Conservation (phyloP, 2,329 filamentous ascomycete species). For the Colletotrichum agaves region DNA sequence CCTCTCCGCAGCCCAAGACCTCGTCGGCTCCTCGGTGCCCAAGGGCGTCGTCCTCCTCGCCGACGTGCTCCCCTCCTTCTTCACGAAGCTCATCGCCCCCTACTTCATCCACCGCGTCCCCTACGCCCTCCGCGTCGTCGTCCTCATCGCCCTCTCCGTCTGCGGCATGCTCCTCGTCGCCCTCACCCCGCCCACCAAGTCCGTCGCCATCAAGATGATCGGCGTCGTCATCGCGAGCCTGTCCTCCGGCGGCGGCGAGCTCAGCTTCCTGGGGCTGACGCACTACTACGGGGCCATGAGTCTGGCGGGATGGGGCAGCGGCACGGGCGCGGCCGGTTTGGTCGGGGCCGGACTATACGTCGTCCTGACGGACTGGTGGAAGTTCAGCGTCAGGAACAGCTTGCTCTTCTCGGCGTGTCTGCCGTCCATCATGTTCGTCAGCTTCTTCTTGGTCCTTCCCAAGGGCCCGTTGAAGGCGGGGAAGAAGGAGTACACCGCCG, state of each 20-base stretch:
- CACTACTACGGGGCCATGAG: constrained; percentile 93
- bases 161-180: constrained; percentile 90
- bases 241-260: constrained; percentile 86
- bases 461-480: constrained; percentile 68
- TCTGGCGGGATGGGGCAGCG: constrained; percentile 90
- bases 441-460: constrained; percentile 87
- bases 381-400: constrained; percentile 78
- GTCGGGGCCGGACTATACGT: constrained; percentile 91
- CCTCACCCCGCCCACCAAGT: constrained; percentile 73
- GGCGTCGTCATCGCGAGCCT: constrained; percentile 89
- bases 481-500: constrained; percentile 63
- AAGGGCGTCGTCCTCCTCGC: constrained; percentile 94
- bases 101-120: constrained; percentile 93
- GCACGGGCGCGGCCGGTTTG: constrained; percentile 89
- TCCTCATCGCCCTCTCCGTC: constrained; percentile 81
- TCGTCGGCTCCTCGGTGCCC: constrained; percentile 89
- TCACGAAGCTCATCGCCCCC: constrained; percentile 87
- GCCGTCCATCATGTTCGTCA: constrained; percentile 83
- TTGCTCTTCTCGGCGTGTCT: constrained; percentile 82
- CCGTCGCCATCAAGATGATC: constrained; percentile 79
- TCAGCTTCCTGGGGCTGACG: constrained; percentile 90
- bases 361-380: constrained; percentile 81
- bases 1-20: constrained; percentile 92
- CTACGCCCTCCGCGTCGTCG: constrained; percentile 78
- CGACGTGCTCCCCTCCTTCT: constrained; percentile 89